Conservation (phyloP, 2,329 filamentous ascomycete species). For the Endothia cerciana region DNA sequence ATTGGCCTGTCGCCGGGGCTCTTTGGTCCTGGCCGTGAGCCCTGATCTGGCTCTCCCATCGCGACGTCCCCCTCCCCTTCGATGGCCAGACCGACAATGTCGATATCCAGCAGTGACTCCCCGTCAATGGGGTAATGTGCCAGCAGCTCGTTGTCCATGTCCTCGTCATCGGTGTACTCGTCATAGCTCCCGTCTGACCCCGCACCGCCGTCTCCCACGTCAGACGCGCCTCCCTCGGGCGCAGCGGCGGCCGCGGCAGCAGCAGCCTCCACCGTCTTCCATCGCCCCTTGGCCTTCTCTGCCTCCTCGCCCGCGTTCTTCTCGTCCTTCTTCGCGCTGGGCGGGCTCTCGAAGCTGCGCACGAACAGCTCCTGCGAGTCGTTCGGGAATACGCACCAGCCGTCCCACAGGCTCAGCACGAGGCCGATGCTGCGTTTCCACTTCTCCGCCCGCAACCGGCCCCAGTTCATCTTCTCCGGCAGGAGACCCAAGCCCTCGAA, state of each 20-base stretch:
- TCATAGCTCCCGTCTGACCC: slow-evolving; percentile 36
- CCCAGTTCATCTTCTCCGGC: slow-evolving; percentile 75
- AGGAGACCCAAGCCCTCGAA: slow-evolving; percentile 78
- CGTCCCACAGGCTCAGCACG: slow-evolving; percentile 72
- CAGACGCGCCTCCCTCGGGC: slow-evolving; percentile 21
- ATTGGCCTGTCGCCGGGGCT: slow-evolving; percentile 33
- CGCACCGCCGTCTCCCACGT: slow-evolving; percentile 25
- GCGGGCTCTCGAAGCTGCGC: slow-evolving; percentile 72
- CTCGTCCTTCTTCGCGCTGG: slow-evolving; percentile 45
- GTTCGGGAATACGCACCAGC: slow-evolving; percentile 73
- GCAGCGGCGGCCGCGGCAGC: slow-evolving; percentile 30
- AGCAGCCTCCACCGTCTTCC: slow-evolving; percentile 54
- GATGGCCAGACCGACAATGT: slow-evolving; percentile 50
- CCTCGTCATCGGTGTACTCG: slow-evolving; percentile 48
- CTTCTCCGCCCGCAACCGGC: slow-evolving; percentile 79
- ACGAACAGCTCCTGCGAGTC: slow-evolving; percentile 74
- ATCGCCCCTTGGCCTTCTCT: slow-evolving; percentile 46
- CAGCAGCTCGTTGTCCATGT: slow-evolving; percentile 53
- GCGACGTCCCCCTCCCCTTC: slow-evolving; percentile 35
- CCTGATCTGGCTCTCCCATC: slow-evolving; percentile 22
- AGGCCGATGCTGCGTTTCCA: slow-evolving; percentile 78
- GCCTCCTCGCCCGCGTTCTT: slow-evolving; percentile 43
- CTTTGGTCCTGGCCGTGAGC: slow-evolving; percentile 32
- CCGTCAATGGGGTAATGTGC: slow-evolving; percentile 50
- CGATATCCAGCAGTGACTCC: slow-evolving; percentile 51